Conservation (phyloP, 1,284 basidiomycete genomes). For the Spongispora temasekensis region DNA sequence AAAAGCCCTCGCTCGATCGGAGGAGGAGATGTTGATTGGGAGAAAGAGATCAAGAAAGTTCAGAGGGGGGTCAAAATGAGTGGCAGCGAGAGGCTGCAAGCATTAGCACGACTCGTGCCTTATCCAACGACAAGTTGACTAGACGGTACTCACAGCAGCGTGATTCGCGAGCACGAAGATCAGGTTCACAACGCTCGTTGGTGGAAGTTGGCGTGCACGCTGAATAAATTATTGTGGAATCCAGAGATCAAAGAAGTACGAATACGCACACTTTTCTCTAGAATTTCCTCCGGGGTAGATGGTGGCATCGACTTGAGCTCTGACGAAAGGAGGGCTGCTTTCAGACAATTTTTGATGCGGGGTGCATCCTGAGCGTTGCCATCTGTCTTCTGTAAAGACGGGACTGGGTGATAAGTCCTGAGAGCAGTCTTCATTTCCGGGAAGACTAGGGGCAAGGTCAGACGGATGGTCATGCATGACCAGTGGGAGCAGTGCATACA, state of each 20-base stretch:
- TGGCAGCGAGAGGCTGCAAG: slow-evolving; percentile 60
- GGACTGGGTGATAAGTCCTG: slow-evolving; percentile 72
- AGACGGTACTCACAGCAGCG: slow-evolving; percentile 51
- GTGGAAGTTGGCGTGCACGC: slow-evolving; percentile 61
- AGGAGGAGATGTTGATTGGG: slow-evolving; percentile 68
- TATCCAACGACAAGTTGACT: neutral
- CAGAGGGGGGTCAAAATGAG: slow-evolving; percentile 73
- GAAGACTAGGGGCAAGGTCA: slow-evolving; percentile 43
- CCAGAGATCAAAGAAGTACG: neutral
- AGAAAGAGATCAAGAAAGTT: slow-evolving; percentile 84
- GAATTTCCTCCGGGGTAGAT: slow-evolving; percentile 69
- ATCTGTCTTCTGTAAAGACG: slow-evolving; percentile 63
- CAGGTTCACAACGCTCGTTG: slow-evolving; percentile 75
- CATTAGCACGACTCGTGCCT: slow-evolving; percentile 6
- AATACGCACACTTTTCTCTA: slow-evolving; percentile 57
- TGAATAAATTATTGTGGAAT: slow-evolving; percentile 30
- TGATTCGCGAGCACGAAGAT: slow-evolving; percentile 70
- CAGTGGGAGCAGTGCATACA: slow-evolving; percentile 48
- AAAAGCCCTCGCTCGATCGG: slow-evolving; percentile 72
- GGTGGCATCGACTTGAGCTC: slow-evolving; percentile 70
- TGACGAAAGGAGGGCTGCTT: slow-evolving; percentile 73
- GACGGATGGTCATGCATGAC: slow-evolving; percentile 15
- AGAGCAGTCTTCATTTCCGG: slow-evolving; percentile 72
- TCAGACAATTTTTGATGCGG: slow-evolving; percentile 70
- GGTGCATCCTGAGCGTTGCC: slow-evolving; percentile 73